Evolutionary conservation across 805 yeast genomes (phyloP).

Genomic region (Metschnikowia proteae): DNA sequence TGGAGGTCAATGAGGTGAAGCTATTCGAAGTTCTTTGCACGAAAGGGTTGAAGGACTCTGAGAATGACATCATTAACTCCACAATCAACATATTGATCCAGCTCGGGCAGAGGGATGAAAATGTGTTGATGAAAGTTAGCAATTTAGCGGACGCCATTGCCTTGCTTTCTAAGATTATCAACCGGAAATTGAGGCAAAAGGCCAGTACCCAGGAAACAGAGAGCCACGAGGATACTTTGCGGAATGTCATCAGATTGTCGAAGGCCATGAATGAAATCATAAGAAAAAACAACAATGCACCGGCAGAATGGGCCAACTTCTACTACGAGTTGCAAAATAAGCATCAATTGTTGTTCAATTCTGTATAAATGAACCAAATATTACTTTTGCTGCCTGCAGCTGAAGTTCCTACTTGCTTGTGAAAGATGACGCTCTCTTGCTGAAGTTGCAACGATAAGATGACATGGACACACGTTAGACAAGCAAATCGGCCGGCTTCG

Average conservation of each 20-base stretch:
- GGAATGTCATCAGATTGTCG: slow-evolving; percentile 30
- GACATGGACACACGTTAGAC: too few species aligned
- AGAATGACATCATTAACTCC: slow-evolving; percentile 53
- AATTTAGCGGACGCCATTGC: slow-evolving; percentile 31
- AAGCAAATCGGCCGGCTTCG: not conserved
- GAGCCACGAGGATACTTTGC: slow-evolving; percentile 45
- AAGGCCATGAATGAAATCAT: slow-evolving; percentile 19
- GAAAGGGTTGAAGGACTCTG: slow-evolving; percentile 56
- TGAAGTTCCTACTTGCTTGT: not conserved
- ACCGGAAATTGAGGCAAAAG: slow-evolving; percentile 50
- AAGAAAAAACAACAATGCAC: slow-evolving; percentile 9
- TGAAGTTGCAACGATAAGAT: not conserved
- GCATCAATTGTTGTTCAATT: slow-evolving; percentile 18
- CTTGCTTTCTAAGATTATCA: slow-evolving; percentile 33
- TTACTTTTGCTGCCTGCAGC: not conserved
- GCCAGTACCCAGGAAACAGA: slow-evolving; percentile 70
- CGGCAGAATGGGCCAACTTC: slow-evolving; percentile 15
- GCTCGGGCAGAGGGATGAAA: slow-evolving; percentile 24
- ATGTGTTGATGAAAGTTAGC: slow-evolving; percentile 28
- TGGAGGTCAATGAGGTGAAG: slow-evolving; percentile 25
- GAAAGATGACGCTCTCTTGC: too few species aligned
- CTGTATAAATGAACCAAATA: not conserved
- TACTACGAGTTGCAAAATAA: slow-evolving; percentile 17
- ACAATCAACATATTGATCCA: slow-evolving; percentile 41
- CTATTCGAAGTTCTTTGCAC: slow-evolving; percentile 43